Base-by-base conservation (phyloP, 306 rosid genomes). In the Pyrus communis region DNA sequence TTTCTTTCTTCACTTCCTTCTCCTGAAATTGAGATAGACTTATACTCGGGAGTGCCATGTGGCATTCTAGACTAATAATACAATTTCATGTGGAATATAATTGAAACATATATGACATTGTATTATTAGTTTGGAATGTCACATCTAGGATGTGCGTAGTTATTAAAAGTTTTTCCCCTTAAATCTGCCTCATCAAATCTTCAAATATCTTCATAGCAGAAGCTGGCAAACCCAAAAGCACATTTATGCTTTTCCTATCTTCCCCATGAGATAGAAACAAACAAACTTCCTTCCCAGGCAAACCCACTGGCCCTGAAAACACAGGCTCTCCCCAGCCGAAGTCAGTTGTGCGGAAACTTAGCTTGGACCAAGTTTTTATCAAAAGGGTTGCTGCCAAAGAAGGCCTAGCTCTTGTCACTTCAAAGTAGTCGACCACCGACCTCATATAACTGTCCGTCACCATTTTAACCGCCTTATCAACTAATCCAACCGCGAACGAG, bases 301-400 rank as follows among this genome's bases (percentile, higher is more conserved):
- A 77, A 4, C 91, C 84, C 10, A 91, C 93, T 11, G 96, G 97
- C 27, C 96, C 96, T 8, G 96, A 89, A 63, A 84, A 87, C 14
- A 84, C 4, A 43, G 98, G 92, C 18, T 93, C 87, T 14, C 93
- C 98, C 98, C 97, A 93, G 0, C 97, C 98, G 22, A 93, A 93
- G 72, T 91, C 88, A 5, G 91, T 79, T 8, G 91, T 77, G 78
- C 89, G 93, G 12, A 93, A 89, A 57, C 89, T 74, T 21, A 91
- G 79, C 74, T 77, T 93, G 12, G 96, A 85, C 98, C 97, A 93
- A 55, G 97, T 84, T 49, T 93, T 91, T 69, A 91, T 84, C 87
- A 93, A 27, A 51, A 93, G 87, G 4, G 97, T 91, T 4, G 88
- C 91, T 4, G 91, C 73, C 42, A 95, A 70, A 4, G 91, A 86